Base-by-base conservation (phyloP, 176 grass and related monocot species). In the Alloteropsis semialata region DNA sequence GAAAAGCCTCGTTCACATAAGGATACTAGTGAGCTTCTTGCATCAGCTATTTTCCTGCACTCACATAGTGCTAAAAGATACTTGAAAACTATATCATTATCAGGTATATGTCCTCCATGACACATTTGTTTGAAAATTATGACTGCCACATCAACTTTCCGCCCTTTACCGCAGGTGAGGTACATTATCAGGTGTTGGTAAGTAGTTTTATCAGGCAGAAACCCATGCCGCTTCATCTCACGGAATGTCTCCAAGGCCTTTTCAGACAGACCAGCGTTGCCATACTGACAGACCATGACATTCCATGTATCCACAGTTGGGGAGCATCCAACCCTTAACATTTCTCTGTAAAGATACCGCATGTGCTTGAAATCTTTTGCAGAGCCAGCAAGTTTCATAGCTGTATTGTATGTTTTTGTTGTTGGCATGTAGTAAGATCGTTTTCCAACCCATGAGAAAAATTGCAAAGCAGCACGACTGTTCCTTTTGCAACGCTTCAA, bases 311-410 rank as follows among this genome's bases (percentile, higher is more conserved):
- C 86, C 61, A 87, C 46, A 14, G 73, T 92, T 37, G 90, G 78
- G 74, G 56, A 77, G 59, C 87, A 87, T 75, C 72, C 64, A 11
- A 67, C 77, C 88, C 90, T 87, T 68, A 62, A 71, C 95, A 97
- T 94, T 91, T 97, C 86, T 85, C 62, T 85, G 78, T 89, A 93
- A 78, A 97, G 90, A 71, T 79, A 85, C 64, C 92, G 80, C 95
- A 94, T 97, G 76, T 94, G 90, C 76, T 86, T 87, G 75, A 94
- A 97, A 89, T 97, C 90, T 85, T 97, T 97, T 59, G 88, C 86
- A 43, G 84, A 84, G 12, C 95, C 92, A 34, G 88, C 81, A 34
- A 97, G 84, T 85, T 97, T 97, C 78, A 97, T 97, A 81, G 92
- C 95, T 58, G 85, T 79, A 79, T 89, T 97, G 72, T 92, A 94